A percentile compares a stretch with the other conserved stretches of the same genome.
These are phyloP conservation scores for Plantago elongata DNA, from an alignment of 257 asterid genomes.

Conservation along the genomic window DNA sequence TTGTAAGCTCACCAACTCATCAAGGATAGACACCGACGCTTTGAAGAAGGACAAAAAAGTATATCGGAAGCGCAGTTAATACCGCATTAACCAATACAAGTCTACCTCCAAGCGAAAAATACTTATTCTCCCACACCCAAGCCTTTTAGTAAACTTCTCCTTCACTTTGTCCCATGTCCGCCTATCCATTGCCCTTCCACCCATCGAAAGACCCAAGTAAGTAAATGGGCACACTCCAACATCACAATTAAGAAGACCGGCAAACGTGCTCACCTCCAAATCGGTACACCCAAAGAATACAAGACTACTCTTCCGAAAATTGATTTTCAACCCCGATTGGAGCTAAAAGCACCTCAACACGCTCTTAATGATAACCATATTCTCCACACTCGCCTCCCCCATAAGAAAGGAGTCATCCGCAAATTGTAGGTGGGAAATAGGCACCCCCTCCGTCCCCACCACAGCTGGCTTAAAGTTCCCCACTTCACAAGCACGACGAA, in stretches of 20 bases:
- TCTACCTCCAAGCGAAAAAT: neutral
- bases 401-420: neutral
- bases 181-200: neutral
- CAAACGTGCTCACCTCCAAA: too few relatives aligned
- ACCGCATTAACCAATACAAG: neutral
- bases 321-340: neutral
- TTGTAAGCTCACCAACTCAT: neutral
- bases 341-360: neutral
- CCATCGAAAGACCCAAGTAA: neutral
- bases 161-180: neutral
- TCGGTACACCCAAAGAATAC: neutral
- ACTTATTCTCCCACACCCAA: neutral
- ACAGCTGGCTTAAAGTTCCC: neutral
- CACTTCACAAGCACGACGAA: neutral
- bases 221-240: neutral
- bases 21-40: neutral
- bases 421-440: neutral
- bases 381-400: neutral
- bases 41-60: neutral
- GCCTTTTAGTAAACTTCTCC: neutral
- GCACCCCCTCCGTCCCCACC: neutral
- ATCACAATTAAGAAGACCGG: neutral
- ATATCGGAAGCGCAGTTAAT: neutral
- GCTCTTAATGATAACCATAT: neutral
- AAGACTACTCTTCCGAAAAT: neutral